phyloP scores from a whole-genome alignment of 352 stramenopile species.

The Phytopythium boreale region DNA sequence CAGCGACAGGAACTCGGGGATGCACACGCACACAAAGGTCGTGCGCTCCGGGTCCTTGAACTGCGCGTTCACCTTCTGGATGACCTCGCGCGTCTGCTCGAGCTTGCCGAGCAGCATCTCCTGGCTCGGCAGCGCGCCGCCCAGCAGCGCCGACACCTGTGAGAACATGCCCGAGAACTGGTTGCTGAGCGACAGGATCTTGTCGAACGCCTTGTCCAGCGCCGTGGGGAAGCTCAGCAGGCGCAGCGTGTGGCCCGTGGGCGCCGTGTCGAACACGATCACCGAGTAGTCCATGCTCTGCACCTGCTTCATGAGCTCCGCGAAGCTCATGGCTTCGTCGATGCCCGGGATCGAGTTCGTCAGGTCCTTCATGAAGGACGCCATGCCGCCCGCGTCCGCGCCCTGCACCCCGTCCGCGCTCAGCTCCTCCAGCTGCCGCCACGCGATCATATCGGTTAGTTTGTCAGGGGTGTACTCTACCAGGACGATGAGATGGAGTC shows the following conservation, averaged over 20 bases:
- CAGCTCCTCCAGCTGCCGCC: slow-evolving; percentile 73
- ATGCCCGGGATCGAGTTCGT: slow-evolving; percentile 98
- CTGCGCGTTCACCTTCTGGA: slow-evolving; percentile 98
- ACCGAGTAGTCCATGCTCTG: slow-evolving; percentile 98
- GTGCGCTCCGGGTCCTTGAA: slow-evolving; percentile 99
- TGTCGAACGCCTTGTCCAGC: slow-evolving; percentile 98
- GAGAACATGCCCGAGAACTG: slow-evolving; percentile 88
- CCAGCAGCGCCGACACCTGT: slow-evolving; percentile 76
- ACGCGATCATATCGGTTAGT: too few relatives aligned
- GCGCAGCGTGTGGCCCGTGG: slow-evolving; percentile 96
- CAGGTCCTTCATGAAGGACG: slow-evolving; percentile 96
- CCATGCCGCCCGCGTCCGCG: slow-evolving; percentile 83
- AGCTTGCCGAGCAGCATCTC: slow-evolving; percentile 96
- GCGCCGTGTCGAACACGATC: slow-evolving; percentile 98
- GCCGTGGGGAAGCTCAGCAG: slow-evolving; percentile 97
- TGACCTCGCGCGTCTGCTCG: slow-evolving; percentile 94
- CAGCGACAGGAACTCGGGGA: slow-evolving; percentile 99
- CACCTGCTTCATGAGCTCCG: slow-evolving; percentile 98
- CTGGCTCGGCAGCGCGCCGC: slow-evolving; percentile 79
- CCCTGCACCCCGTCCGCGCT: slow-evolving; percentile 68
- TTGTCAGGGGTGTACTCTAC: too few relatives aligned
- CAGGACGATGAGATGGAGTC: background rate
- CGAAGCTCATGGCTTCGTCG: slow-evolving; percentile 99
- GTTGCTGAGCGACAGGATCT: slow-evolving; percentile 97
- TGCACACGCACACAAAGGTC: slow-evolving; percentile 99